Evolutionary conservation across 495 filamentous ascomycete species (phyloP).

Genomic region (Aspergillus biplanus): DNA sequence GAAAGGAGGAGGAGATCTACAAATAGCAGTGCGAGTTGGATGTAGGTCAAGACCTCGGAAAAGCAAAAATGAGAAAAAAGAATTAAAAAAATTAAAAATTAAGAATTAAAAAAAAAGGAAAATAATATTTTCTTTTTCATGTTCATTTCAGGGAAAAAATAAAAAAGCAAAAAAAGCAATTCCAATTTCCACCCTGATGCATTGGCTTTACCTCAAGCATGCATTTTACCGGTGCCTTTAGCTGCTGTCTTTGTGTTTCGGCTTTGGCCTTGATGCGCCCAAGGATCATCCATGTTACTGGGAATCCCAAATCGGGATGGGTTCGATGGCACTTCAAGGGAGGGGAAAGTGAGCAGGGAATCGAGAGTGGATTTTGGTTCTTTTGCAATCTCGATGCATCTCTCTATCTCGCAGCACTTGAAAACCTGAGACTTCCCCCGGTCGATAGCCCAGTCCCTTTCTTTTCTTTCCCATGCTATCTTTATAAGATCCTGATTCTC

Average conservation of each 20-base stretch:
- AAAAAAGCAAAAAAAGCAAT: slow-evolving; percentile 18
- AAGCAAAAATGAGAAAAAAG: slow-evolving; percentile 11
- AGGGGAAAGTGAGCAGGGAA: slow-evolving; percentile 3
- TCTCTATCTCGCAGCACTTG: slow-evolving; percentile 17
- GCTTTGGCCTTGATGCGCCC: slow-evolving; percentile 30
- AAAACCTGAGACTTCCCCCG: slow-evolving; percentile 15
- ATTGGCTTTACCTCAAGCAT: slow-evolving; percentile 23
- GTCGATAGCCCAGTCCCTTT: slow-evolving; percentile 19
- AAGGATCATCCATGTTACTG: slow-evolving; percentile 44
- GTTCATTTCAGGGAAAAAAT: slow-evolving; percentile 5
- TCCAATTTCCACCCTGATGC: slow-evolving; percentile 25
- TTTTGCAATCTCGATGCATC: slow-evolving; percentile 28
- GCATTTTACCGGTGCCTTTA: slow-evolving; percentile 26
- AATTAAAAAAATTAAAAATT: slow-evolving; percentile 14
- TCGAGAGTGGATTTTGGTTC: slow-evolving; percentile 18
- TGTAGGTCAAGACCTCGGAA: slow-evolving; percentile 2
- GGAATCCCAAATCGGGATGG: slow-evolving; percentile 25
- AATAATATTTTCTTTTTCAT: slow-evolving; percentile 2
- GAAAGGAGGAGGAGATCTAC: slow-evolving; percentile 20
- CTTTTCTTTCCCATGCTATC: slow-evolving; percentile 9
- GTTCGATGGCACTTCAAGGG: slow-evolving; percentile 12
- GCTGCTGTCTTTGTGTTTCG: slow-evolving; percentile 30
- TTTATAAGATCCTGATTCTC: slow-evolving; percentile 28
- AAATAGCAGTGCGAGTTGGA: slow-evolving; percentile 22
- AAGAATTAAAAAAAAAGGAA: slow-evolving; percentile 11